Evolutionary conservation across 352 stramenopile species (phyloP).

Genomic region (Nothophytophthora sp.): DNA sequence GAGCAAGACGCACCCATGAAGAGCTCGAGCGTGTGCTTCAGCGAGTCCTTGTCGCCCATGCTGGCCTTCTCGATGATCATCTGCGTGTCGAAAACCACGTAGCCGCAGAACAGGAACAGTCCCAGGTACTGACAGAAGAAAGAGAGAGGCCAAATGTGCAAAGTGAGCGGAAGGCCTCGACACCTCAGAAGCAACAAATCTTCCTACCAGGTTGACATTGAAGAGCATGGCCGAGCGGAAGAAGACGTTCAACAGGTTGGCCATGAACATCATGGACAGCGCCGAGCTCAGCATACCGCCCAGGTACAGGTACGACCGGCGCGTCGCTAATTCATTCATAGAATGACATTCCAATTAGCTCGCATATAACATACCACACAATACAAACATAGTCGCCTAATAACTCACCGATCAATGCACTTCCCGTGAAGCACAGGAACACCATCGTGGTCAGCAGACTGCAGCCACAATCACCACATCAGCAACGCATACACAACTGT

Average conservation of each 20-base stretch:
- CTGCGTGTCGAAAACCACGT: conserved; percentile 91
- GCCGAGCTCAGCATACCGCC: conserved; percentile 71
- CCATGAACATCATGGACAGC: conserved; percentile 52
- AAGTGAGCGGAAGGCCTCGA: neutral
- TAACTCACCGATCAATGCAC: conserved; percentile 63
- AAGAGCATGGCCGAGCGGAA: conserved; percentile 56
- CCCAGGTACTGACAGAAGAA: conserved; percentile 54
- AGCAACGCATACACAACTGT: neutral
- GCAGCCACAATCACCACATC: neutral
- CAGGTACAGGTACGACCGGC: conserved; percentile 85
- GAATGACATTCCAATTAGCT: neutral
- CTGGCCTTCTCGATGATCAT: conserved; percentile 91
- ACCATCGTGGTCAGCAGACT: conserved; percentile 77
- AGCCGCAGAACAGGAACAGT: conserved; percentile 89
- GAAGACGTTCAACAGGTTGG: conserved; percentile 68
- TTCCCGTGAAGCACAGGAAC: conserved; percentile 87
- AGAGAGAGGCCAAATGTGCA: neutral
- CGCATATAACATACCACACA: no score
- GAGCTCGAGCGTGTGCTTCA: conserved; percentile 82
- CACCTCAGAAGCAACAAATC: neutral
- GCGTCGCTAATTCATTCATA: conserved; percentile 42
- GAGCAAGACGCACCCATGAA: conserved; percentile 65
- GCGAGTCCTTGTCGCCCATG: conserved; percentile 80
- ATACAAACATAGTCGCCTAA: conserved; percentile 2
- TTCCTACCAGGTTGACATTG: conserved; percentile 55